These are phyloP conservation scores for Aspergillus tanneri DNA, from an alignment of 2,329 filamentous ascomycete species.

Conservation along the genomic window DNA sequence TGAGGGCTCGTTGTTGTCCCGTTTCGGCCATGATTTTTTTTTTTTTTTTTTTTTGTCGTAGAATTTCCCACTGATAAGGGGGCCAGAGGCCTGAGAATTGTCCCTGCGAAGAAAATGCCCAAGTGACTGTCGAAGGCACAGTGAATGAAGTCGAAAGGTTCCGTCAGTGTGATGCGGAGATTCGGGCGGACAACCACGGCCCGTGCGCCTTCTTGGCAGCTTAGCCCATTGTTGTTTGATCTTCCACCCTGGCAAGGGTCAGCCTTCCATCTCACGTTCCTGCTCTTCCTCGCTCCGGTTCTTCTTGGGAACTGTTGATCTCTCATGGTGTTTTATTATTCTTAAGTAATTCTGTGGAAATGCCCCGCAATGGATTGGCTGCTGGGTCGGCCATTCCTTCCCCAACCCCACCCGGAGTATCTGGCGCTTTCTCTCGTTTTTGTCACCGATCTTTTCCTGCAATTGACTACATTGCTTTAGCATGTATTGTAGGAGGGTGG, in stretches of 20 bases:
- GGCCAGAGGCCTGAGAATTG: neutral
- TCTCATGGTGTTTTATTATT: neutral
- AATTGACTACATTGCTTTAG: slow-evolving; percentile 80
- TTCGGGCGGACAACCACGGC: slow-evolving; percentile 12
- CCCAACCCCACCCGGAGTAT: slow-evolving; percentile 37
- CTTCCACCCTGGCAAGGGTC: neutral
- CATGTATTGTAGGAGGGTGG: slow-evolving; percentile 66
- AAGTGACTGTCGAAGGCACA: neutral
- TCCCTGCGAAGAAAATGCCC: neutral
- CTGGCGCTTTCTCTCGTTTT: slow-evolving; percentile 52
- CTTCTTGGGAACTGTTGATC: neutral
- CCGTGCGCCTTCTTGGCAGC: slow-evolving; percentile 16
- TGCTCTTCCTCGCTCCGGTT: neutral
- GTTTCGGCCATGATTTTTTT: slow-evolving; percentile 69
- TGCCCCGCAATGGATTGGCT: slow-evolving; percentile 31
- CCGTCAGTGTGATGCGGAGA: slow-evolving; percentile 16
- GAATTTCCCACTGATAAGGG: too few species aligned
- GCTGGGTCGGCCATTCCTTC: slow-evolving; percentile 24
- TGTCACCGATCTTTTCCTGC: slow-evolving; percentile 75
- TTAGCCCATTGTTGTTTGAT: neutral
- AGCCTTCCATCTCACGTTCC: neutral
- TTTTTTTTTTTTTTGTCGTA: too few species aligned
- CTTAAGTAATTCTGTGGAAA: slow-evolving; percentile 11
- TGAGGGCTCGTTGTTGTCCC: slow-evolving; percentile 45
- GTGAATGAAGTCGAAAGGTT: neutral